A percentile compares a stretch with the other conserved stretches of the same genome.
These are phyloP conservation scores for Candida sakaeoensis DNA, from an alignment of 805 yeast genomes.

Conservation along the genomic window DNA sequence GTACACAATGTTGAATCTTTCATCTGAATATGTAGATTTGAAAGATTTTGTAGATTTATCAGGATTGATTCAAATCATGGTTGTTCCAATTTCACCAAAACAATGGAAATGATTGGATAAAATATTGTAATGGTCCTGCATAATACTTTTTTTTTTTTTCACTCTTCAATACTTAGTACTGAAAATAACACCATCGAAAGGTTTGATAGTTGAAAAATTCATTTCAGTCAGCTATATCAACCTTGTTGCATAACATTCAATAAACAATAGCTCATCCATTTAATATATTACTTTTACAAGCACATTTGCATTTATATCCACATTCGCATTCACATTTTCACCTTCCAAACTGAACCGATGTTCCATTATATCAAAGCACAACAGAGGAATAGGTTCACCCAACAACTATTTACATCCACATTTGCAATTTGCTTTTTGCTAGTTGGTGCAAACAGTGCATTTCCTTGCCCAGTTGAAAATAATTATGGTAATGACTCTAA, in stretches of 20 bases:
- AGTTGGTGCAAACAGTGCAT: slow-evolving; percentile 52
- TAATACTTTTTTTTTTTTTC: neutral
- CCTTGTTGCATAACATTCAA: neutral
- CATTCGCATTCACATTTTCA: neutral
- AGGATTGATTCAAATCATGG: neutral
- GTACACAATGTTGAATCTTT: neutral
- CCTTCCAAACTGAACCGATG: slow-evolving; percentile 16
- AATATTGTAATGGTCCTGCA: neutral
- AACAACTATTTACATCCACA: slow-evolving; percentile 68
- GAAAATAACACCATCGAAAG: slow-evolving; percentile 1
- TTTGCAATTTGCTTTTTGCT: slow-evolving; percentile 62
- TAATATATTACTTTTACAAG: too few species aligned
- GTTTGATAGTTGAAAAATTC: neutral
- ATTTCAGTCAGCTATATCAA: neutral
- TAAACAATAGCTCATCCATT: too few species aligned
- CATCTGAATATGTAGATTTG: neutral
- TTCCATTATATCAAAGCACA: slow-evolving; percentile 49
- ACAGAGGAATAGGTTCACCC: slow-evolving; percentile 52
- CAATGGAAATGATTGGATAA: slow-evolving; percentile 1
- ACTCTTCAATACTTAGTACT: too few species aligned
- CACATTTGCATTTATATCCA: neutral
- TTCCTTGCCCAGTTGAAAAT: slow-evolving; percentile 43
- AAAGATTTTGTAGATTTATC: neutral
- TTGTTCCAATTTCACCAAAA: neutral
- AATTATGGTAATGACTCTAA: slow-evolving; percentile 41